These are phyloP conservation scores for Peterozyma xylosa DNA, from an alignment of 805 yeast species.

Conservation along the genomic window DNA sequence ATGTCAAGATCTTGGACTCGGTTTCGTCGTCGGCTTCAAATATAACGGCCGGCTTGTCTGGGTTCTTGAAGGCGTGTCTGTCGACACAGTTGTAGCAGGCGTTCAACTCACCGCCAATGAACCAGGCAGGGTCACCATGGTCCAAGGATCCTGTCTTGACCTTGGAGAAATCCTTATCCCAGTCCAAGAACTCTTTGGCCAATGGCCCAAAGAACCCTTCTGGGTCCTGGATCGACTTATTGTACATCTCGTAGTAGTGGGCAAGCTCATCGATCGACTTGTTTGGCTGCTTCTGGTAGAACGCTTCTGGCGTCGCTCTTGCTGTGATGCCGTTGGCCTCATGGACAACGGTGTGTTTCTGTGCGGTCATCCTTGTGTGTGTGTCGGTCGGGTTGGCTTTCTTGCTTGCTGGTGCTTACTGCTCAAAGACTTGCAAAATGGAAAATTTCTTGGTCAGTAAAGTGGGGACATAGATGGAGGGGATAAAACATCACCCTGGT, in stretches of 20 bases:
- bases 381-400: too few relatives aligned
- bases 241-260: constrained; percentile 63
- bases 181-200: constrained; percentile 65
- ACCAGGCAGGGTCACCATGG: constrained; percentile 88
- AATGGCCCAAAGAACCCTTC: constrained; percentile 69
- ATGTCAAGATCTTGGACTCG: constrained; percentile 69
- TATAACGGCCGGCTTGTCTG: constrained; percentile 76
- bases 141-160: constrained; percentile 59
- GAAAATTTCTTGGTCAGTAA: too few relatives aligned
- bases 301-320: constrained; percentile 46
- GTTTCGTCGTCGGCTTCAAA: constrained; percentile 91
- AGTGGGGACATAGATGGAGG: too few relatives aligned
- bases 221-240: constrained; percentile 74
- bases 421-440: too few relatives aligned
- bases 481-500: too few relatives aligned
- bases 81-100: constrained; percentile 94
- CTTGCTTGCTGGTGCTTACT: too few relatives aligned
- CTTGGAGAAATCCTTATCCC: constrained; percentile 73
- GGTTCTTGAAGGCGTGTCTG: constrained; percentile 85
- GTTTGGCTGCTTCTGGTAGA: constrained; percentile 52
- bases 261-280: constrained; percentile 53
- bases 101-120: constrained; percentile 85
- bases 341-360: constrained; percentile 42
- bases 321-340: constrained; percentile 48
- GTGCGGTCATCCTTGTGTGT: background rate